Conservation (phyloP, 441 rosid genomes). For the Biscutella laevigata region DNA sequence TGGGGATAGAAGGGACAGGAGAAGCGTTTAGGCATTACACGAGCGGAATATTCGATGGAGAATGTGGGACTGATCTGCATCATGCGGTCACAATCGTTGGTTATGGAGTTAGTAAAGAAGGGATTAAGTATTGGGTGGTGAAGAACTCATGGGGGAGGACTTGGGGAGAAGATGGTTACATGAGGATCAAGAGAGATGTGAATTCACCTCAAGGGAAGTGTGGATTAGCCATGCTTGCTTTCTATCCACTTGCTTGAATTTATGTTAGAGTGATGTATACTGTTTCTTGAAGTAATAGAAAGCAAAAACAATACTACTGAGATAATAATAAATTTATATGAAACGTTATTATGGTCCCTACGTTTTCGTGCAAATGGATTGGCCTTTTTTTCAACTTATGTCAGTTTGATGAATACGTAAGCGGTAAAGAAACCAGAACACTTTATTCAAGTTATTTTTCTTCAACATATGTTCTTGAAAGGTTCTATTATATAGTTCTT, state of each 20-base stretch:
- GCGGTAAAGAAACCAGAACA: too few species aligned
- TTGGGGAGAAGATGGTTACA: constrained; percentile 36
- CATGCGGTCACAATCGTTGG: constrained; percentile 37
- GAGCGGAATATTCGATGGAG: constrained; percentile 25
- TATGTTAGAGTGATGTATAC: not conserved
- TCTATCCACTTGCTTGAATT: constrained; percentile 29
- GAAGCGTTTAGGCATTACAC: constrained; percentile 25
- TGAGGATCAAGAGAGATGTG: constrained; percentile 36
- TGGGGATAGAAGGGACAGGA: constrained; percentile 26
- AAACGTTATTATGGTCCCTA: too few species aligned
- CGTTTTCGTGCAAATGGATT: too few species aligned
- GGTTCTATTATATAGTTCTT: too few species aligned
- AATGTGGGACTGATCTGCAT: constrained; percentile 26
- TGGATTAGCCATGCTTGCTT: constrained; percentile 34
- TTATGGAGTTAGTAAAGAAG: constrained; percentile 29
- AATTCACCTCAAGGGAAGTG: constrained; percentile 30
- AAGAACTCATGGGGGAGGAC: constrained; percentile 39
- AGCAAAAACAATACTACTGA: too few species aligned
- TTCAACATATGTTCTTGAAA: too few species aligned
- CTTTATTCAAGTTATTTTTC: too few species aligned
- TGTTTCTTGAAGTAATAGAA: not conserved
- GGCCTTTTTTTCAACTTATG: too few species aligned
- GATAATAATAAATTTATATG: too few species aligned
- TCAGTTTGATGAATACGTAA: too few species aligned
- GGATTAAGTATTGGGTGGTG: constrained; percentile 34